Evolutionary conservation across 2,329 filamentous ascomycete genomes (phyloP), one percentile per base, ranked within the genome.

Genomic region (Curvularia sp.): DNA sequence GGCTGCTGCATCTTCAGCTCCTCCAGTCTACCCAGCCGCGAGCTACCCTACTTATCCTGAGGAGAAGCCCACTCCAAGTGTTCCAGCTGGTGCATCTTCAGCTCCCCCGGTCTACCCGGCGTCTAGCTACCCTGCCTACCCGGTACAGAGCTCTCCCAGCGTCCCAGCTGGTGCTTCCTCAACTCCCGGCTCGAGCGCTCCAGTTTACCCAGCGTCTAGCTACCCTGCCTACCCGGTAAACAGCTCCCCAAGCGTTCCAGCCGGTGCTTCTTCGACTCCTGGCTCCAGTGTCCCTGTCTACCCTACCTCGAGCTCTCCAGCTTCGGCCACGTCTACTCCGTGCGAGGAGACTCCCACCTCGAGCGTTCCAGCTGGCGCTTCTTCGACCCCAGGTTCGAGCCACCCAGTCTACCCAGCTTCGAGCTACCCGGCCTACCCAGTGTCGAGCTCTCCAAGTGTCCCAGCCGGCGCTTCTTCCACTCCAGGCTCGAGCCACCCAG

Each of bases 161-260:
- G 4, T 6, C 6, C 24, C 24, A 2, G 4, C 24, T 18, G 18
- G 18, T 6, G 24, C 24, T 6, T 4, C 24, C 2, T 26, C 24
- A 6, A 26, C 24, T 4, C 24, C 24, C 6, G 24, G 24, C 12
- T 33, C 47, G 8, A 33, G 39, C 39, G 26, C 39, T 41, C 18
- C 53, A n/a, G 55, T 51, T 18, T 53, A 63, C 31, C 44, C 49
- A 50, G 41, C 47, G 42, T 9, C 41, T 3, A 46, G 42, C 42
- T 30, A n/a, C 24, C 24, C 41, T 0, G 41, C 2, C 20, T 31
- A 31, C 8, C 10, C 30, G 30, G 7, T 18, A 18, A 18, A 18
- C 18, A 18, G 18, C 18, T 18, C 18, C 18, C 18, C 18, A 18
- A 18, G 18, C 18, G 18, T 18, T 18, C 18, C 18, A 18, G 18